Percentiles rank a stretch among this genome's conserved stretches.
These are phyloP conservation scores for Schizosaccharomyces pombe DNA, from an alignment of 805 yeast species.

Conservation along the genomic window DNA sequence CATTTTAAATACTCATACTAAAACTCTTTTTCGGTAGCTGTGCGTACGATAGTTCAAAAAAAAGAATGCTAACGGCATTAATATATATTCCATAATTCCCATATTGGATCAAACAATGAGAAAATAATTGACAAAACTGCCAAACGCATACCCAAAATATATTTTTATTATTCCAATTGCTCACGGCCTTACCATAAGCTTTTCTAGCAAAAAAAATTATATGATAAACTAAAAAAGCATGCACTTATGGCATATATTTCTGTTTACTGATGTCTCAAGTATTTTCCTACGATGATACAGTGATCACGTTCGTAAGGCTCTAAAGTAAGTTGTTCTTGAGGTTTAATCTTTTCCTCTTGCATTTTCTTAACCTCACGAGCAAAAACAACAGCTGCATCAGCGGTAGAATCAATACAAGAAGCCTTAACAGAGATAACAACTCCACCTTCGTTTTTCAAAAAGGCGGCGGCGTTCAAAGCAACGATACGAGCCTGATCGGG, in stretches of 20 bases:
- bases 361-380: conserved; percentile 98
- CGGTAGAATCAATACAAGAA: conserved; percentile 98
- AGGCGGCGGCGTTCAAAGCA: conserved; percentile 92
- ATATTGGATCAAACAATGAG: too few relatives aligned
- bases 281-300: conserved; percentile 94
- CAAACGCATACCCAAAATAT: conserved; percentile 10
- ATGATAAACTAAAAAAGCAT: not conserved
- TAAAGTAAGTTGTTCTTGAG: conserved; percentile 90
- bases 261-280: conserved; percentile 44
- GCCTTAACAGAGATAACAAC: conserved; percentile 98
- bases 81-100: too few relatives aligned
- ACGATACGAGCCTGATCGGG: conserved; percentile 99
- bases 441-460: conserved; percentile 95
- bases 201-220: not conserved
- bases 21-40: too few relatives aligned
- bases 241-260: not conserved
- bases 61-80: too few relatives aligned
- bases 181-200: not conserved
- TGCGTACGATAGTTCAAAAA: too few relatives aligned
- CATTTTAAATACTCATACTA: too few relatives aligned
- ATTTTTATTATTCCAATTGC: conserved; percentile 1
- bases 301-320: conserved; percentile 99
- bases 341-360: conserved; percentile 96
- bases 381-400: conserved; percentile 96
- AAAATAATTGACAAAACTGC: conserved; percentile 11